Percentiles rank a stretch among this genome's conserved stretches.
Evolutionary conservation across 352 stramenopile genomes (phyloP).

Genomic region (Sclerospora graminicola): DNA sequence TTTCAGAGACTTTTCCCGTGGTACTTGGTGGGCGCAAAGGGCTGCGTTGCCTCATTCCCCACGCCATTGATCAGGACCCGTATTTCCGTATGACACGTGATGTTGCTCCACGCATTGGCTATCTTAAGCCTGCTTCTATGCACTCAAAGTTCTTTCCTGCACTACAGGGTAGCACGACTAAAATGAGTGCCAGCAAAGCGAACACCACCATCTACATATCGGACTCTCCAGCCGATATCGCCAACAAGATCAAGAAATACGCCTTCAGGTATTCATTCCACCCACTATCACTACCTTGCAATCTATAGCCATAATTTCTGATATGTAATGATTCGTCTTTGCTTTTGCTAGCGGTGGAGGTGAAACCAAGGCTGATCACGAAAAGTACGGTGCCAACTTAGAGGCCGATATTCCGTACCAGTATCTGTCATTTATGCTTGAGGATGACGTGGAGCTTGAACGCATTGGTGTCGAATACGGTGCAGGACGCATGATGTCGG

Average conservation of each 20-base stretch:
- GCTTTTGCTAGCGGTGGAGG: slow-evolving; percentile 87
- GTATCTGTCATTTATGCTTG: slow-evolving; percentile 99
- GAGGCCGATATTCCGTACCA: slow-evolving; percentile 98
- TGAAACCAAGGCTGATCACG: slow-evolving; percentile 97
- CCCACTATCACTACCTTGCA: background rate
- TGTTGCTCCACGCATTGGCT: slow-evolving; percentile 95
- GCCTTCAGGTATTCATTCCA: slow-evolving; percentile 50
- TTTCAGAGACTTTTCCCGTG: slow-evolving; percentile 94
- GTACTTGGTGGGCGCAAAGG: slow-evolving; percentile 82
- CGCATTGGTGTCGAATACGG: slow-evolving; percentile 93
- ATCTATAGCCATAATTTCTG: slow-evolving; percentile 7
- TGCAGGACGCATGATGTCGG: slow-evolving; percentile 92
- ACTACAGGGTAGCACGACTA: slow-evolving; percentile 93
- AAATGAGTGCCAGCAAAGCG: slow-evolving; percentile 96
- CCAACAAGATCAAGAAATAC: slow-evolving; percentile 86
- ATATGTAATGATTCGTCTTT: slow-evolving; percentile 55
- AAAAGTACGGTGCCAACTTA: slow-evolving; percentile 97
- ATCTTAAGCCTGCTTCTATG: slow-evolving; percentile 95
- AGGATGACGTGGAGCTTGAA: slow-evolving; percentile 96
- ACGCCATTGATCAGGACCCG: slow-evolving; percentile 99
- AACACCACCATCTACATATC: slow-evolving; percentile 99
- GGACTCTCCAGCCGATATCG: slow-evolving; percentile 95
- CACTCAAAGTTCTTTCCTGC: slow-evolving; percentile 99
- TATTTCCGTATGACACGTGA: slow-evolving; percentile 99
- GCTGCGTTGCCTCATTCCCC: slow-evolving; percentile 97